Base-by-base conservation (phyloP, 1,139 yeast genomes). In the Schwanniomyces etchellsii region DNA sequence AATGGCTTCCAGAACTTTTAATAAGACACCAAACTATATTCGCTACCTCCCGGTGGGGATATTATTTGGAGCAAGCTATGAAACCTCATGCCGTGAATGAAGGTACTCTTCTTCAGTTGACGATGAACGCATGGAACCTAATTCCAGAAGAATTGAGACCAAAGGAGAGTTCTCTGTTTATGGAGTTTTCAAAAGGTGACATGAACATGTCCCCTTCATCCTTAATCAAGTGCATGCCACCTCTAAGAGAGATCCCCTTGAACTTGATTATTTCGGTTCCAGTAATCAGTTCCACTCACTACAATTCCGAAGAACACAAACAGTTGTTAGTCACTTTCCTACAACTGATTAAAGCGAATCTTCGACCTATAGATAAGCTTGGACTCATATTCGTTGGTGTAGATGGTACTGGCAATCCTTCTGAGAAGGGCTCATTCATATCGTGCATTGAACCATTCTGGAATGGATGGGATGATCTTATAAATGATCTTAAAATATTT, bases 321-420 rank as follows among this genome's bases (percentile, higher is more conserved):
- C n/a, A 16, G 1, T 35, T 47, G 4, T 29, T 73, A 2, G 54
- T 55, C 26, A 27, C 38, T 0, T 39, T 53, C 3, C 35, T 77
- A 3, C 44, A 39, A 4, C 43, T 36, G 2, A 44, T 62, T 5
- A 39, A 69, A 25, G 32, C 43, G 1, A 39, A 44, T 0, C 44
- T 78, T 29, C 51, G 66, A 23, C 48, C 57, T 0, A 44, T 49
- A n/a, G 85, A 78, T 47, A 61, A 58, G 28, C 45, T 79, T 7
- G 83, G 82, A 0, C 40, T 79, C 16, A 69, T 79, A 0, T 58
- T 76, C 24, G 50, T 74, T 13, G 82, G 82, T 1, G 57, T 64
- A 32, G 66, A 71, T 42, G 66, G 71, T 2, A 35, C 40, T 1
- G 55, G 64, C 13, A 53, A 35, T 24, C 50, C 58, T 2, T 43